Conservation (phyloP, 805 yeast genomes). For the Vanderwaltozyma tropicalis region DNA sequence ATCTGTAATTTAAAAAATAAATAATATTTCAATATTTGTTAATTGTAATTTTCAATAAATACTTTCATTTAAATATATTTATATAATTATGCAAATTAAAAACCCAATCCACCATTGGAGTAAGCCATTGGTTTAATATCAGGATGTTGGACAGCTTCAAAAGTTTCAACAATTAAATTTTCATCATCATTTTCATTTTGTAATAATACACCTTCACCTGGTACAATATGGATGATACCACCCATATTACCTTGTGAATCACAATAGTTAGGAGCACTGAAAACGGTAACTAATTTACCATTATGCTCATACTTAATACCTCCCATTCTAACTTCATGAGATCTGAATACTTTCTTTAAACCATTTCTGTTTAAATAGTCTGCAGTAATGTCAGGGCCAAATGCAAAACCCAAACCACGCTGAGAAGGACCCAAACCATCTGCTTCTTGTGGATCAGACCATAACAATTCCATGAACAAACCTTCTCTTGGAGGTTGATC, state of each 20-base stretch:
- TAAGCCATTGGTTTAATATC: conserved; percentile 92
- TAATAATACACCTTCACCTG: conserved; percentile 28
- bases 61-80: background rate
- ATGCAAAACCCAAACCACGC: conserved; percentile 92
- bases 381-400: conserved; percentile 91
- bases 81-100: conserved; percentile 7
- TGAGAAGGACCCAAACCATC: conserved; percentile 80
- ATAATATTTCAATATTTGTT: background rate
- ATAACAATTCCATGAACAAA: conserved; percentile 86
- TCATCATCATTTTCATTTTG: conserved; percentile 36
- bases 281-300: conserved; percentile 83
- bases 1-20: background rate
- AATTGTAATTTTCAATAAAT: no score
- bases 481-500: conserved; percentile 87
- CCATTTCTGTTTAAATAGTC: conserved; percentile 62
- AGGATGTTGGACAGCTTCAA: conserved; percentile 83
- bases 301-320: conserved; percentile 86
- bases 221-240: conserved; percentile 66
- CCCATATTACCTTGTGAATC: conserved; percentile 87
- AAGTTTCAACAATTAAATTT: conserved; percentile 46
- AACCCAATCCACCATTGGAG: conserved; percentile 39
- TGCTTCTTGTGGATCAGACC: conserved; percentile 89
- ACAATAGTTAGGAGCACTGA: conserved; percentile 96
- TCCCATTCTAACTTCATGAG: conserved; percentile 90
- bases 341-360: conserved; percentile 72